A percentile compares a stretch with the other conserved stretches of the same genome.
phyloP scores from a whole-genome alignment of 129 eudicot species.

The Chrysanthemum makinoi region DNA sequence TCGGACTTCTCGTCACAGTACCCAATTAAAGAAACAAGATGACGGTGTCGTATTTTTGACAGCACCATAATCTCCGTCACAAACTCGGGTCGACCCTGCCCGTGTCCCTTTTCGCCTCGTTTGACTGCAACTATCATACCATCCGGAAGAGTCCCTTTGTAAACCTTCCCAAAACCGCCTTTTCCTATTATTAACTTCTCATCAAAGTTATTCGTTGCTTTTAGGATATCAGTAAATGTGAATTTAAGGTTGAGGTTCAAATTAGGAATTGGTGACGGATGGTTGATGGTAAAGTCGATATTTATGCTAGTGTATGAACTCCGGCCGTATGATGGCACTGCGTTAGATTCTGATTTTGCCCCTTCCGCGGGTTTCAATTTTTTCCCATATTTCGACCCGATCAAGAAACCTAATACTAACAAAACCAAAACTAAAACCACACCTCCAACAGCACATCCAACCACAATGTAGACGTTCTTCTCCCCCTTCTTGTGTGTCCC shows the following conservation, averaged over 20 bases:
- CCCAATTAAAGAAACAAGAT: conserved; percentile 67
- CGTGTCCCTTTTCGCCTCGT: conserved; percentile 46
- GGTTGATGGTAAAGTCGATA: conserved; percentile 25
- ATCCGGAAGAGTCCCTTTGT: conserved; percentile 41
- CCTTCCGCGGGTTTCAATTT: conserved; percentile 20
- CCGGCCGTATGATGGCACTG: conserved; percentile 26
- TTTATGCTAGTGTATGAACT: conserved; percentile 35
- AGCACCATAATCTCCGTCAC: conserved; percentile 57
- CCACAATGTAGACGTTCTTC: conserved; percentile 13
- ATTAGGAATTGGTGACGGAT: conserved; percentile 23
- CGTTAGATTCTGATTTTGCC: conserved; percentile 20
- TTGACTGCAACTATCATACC: conserved; percentile 66
- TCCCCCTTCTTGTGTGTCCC: not conserved
- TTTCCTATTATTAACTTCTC: conserved; percentile 44
- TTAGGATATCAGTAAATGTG: conserved; percentile 39
- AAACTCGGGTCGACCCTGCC: conserved; percentile 60
- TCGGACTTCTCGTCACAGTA: conserved; percentile 61
- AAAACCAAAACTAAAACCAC: conserved; percentile 30
- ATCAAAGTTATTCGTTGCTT: conserved; percentile 50
- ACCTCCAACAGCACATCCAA: conserved; percentile 44
- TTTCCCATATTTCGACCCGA: conserved; percentile 27
- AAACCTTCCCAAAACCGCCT: conserved; percentile 79
- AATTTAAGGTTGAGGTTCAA: conserved; percentile 44
- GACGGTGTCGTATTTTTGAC: conserved; percentile 49
- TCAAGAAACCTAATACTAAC: conserved; percentile 21